Evolutionary conservation across 306 rosid genomes (phyloP).

Genomic region (Alnus glutinosa): DNA sequence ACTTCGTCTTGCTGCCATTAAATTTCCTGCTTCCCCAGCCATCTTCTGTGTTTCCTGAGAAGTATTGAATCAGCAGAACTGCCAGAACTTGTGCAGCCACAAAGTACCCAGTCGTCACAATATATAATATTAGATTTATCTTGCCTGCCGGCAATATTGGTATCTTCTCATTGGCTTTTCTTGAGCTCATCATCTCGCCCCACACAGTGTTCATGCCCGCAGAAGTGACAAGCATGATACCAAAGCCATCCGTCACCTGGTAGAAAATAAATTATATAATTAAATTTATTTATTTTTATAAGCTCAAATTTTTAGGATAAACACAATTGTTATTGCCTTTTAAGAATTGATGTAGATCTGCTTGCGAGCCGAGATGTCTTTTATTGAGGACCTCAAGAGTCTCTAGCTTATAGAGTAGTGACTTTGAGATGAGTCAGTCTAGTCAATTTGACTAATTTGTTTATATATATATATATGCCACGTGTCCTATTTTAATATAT

Average conservation of each 20-base stretch:
- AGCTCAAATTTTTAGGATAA: too few species aligned
- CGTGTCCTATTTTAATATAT: too few species aligned
- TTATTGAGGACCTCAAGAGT: too few species aligned
- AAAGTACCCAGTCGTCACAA: conserved; percentile 19
- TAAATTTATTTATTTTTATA: too few species aligned
- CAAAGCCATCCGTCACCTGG: conserved; percentile 20
- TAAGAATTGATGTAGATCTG: too few species aligned
- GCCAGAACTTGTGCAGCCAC: conserved; percentile 22
- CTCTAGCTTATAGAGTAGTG: too few species aligned
- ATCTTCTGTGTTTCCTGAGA: conserved; percentile 27
- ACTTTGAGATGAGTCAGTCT: too few species aligned
- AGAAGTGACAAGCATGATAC: conserved; percentile 31
- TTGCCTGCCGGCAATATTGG: conserved; percentile 16
- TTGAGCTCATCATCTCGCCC: conserved; percentile 35
- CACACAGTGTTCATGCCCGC: conserved; percentile 29
- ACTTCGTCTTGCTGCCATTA: conserved; percentile 25
- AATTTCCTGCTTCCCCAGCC: conserved; percentile 13
- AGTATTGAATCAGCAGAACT: conserved; percentile 19
- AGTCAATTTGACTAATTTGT: too few species aligned
- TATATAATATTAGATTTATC: conserved; percentile 13
- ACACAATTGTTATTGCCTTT: too few species aligned
- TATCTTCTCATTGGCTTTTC: conserved; percentile 6
- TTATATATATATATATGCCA: too few species aligned
- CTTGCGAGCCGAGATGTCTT: too few species aligned
- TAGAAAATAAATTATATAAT: too few species aligned